Evolutionary conservation across 805 yeast species (phyloP).

Genomic region (Myxozyma kluyveri): DNA sequence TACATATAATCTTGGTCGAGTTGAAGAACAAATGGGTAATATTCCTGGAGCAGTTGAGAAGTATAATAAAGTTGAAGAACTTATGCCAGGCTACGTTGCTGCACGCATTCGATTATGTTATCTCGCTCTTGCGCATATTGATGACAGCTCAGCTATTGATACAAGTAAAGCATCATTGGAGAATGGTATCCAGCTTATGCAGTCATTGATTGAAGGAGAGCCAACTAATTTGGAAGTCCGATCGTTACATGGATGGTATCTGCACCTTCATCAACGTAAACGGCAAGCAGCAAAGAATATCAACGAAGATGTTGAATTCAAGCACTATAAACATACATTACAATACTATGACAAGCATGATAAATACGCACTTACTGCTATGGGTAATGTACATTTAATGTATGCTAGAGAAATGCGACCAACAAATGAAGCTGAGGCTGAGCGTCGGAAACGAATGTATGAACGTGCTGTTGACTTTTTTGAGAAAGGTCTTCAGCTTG

Average conservation of each 20-base stretch:
- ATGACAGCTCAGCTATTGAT: conserved; percentile 38
- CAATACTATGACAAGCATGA: conserved; percentile 79
- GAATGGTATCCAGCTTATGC: conserved; percentile 49
- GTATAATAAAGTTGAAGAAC: conserved; percentile 57
- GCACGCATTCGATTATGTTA: conserved; percentile 72
- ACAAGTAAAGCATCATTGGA: conserved; percentile 15
- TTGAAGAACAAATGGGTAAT: conserved; percentile 51
- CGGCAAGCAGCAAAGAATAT: conserved; percentile 43
- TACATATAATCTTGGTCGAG: conserved; percentile 74
- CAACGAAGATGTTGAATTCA: conserved; percentile 63
- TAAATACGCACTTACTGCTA: conserved; percentile 78
- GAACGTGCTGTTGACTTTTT: conserved; percentile 88
- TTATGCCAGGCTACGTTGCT: conserved; percentile 67
- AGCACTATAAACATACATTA: conserved; percentile 81
- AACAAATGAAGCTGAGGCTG: conserved; percentile 47
- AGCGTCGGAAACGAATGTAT: conserved; percentile 69
- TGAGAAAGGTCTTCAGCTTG: conserved; percentile 81
- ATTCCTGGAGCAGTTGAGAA: conserved; percentile 40
- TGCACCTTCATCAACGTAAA: conserved; percentile 43
- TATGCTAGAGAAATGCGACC: conserved; percentile 75
- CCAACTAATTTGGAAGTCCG: conserved; percentile 75
- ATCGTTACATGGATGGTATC: conserved; percentile 89
- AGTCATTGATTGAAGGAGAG: conserved; percentile 51
- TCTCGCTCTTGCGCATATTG: conserved; percentile 48
- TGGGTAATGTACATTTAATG: conserved; percentile 78